These are phyloP conservation scores for Pulveroboletus sp. DNA, from an alignment of 1,284 basidiomycete species.

Conservation along the genomic window DNA sequence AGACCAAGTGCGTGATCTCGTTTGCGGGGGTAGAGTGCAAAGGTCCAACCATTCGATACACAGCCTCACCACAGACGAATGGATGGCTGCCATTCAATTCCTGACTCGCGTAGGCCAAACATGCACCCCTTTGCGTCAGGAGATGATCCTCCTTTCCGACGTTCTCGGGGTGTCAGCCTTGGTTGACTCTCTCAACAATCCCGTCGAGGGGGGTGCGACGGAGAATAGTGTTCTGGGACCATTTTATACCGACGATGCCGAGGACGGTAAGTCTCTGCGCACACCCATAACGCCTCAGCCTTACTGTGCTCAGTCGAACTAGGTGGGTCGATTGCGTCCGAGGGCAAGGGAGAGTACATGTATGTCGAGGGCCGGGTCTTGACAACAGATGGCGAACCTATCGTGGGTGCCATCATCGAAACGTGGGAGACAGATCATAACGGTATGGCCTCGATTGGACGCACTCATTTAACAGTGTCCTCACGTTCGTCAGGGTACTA, in stretches of 20 bases:
- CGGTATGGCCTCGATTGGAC: constrained; percentile 41
- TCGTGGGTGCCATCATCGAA: constrained; percentile 68
- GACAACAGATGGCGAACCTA: constrained; percentile 66
- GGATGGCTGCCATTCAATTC: constrained; percentile 80
- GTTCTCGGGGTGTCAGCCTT: constrained; percentile 76
- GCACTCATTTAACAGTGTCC: not conserved
- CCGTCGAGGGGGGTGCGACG: constrained; percentile 63
- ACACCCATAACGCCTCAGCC: not conserved
- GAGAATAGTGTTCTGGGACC: constrained; percentile 82
- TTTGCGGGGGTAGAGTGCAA: not conserved
- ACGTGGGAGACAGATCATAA: constrained; percentile 86
- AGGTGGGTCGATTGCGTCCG: constrained; percentile 72
- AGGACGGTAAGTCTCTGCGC: constrained; percentile 53
- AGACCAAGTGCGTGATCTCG: constrained; percentile 51
- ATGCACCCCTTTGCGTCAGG: constrained; percentile 74
- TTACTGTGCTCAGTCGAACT: constrained; percentile 44
- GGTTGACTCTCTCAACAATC: constrained; percentile 79
- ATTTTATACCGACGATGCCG: constrained; percentile 82
- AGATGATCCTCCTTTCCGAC: constrained; percentile 84
- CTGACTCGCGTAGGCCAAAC: constrained; percentile 74
- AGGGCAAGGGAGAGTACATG: constrained; percentile 82
- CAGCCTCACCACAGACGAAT: constrained; percentile 79
- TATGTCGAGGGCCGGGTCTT: constrained; percentile 74
- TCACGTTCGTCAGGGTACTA: constrained; percentile 46
- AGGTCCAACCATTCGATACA: not conserved